A percentile compares a stretch with the other conserved stretches of the same genome.
phyloP scores from a whole-genome alignment of 257 asterid genomes.

The Fraxinus excelsior region DNA sequence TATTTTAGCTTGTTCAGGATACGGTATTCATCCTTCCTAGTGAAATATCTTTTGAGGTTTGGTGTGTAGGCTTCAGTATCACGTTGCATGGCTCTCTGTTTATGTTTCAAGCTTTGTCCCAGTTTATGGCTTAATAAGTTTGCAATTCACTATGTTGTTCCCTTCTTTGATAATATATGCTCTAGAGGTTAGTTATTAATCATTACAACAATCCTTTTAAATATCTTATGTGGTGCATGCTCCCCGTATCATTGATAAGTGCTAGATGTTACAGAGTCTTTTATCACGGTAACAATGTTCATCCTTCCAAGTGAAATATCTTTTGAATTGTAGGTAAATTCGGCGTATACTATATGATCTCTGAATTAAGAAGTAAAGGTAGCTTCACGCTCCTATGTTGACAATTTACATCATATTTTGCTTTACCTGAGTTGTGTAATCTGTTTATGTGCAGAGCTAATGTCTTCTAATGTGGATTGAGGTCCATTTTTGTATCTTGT shows the following conservation, averaged over 20 bases:
- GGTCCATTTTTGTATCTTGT: conserved; percentile 19
- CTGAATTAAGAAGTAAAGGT: conserved; percentile 94
- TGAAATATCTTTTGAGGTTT: conserved; percentile 42
- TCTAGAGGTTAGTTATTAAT: not conserved
- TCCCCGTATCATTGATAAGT: conserved; percentile 4
- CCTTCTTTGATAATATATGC: not conserved
- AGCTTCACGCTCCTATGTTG: conserved; percentile 61
- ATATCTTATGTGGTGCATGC: not conserved
- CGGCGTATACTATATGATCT: conserved; percentile 87
- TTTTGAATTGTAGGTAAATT: conserved; percentile 89
- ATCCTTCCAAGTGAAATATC: conserved; percentile 74
- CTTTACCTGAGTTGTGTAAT: conserved; percentile 22
- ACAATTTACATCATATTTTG: conserved; percentile 26
- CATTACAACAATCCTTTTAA: not conserved
- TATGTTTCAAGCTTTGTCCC: not conserved
- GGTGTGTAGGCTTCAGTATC: not conserved
- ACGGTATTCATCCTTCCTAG: conserved; percentile 69
- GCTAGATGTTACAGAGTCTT: conserved; percentile 36
- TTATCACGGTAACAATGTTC: conserved; percentile 49
- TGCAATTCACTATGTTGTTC: not conserved
- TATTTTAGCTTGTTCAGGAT: conserved; percentile 44
- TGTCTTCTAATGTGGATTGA: conserved; percentile 13
- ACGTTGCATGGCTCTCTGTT: not conserved
- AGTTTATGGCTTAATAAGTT: not conserved
- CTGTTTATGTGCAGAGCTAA: conserved; percentile 4